These are phyloP conservation scores for Candida multigemmis DNA, from an alignment of 805 yeast genomes.

Conservation along the genomic window DNA sequence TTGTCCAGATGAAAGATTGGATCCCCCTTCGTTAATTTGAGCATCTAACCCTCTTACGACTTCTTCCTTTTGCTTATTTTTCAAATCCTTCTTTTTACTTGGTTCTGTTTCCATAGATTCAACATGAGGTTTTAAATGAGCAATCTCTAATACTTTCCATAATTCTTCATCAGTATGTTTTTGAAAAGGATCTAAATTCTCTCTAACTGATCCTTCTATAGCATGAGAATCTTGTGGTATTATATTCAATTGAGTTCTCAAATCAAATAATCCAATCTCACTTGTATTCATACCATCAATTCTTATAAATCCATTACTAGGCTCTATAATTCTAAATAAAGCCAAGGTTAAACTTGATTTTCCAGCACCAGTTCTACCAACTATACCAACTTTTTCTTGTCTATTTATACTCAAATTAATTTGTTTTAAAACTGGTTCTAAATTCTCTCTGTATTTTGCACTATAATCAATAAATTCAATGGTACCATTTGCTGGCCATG, in stretches of 20 bases:
- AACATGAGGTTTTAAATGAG: slow-evolving; percentile 69
- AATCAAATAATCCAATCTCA: slow-evolving; percentile 64
- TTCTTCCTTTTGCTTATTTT: slow-evolving; percentile 5
- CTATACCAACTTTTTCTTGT: slow-evolving; percentile 86
- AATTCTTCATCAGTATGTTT: slow-evolving; percentile 63
- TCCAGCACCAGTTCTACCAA: slow-evolving; percentile 97
- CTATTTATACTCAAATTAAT: slow-evolving; percentile 58
- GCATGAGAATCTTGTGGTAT: slow-evolving; percentile 95
- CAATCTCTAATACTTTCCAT: slow-evolving; percentile 73
- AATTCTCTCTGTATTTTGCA: slow-evolving; percentile 75
- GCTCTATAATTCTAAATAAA: slow-evolving; percentile 76
- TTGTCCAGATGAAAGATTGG: slow-evolving; percentile 30
- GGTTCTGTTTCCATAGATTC: slow-evolving; percentile 37
- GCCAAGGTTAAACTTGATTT: slow-evolving; percentile 82
- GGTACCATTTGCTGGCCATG: slow-evolving; percentile 71
- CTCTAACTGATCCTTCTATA: slow-evolving; percentile 77
- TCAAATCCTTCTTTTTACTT: slow-evolving; percentile 8
- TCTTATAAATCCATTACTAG: slow-evolving; percentile 56
- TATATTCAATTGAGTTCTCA: slow-evolving; percentile 70
- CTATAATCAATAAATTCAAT: slow-evolving; percentile 64
- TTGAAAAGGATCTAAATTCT: slow-evolving; percentile 78
- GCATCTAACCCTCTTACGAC: slow-evolving; percentile 15
- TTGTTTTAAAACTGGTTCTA: slow-evolving; percentile 70
- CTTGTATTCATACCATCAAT: slow-evolving; percentile 67
- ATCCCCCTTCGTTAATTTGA: slow-evolving; percentile 23